A percentile compares a stretch with the other conserved stretches of the same genome.
Conservation (phyloP, 257 asterid genomes). For the Hygrophila difformis region DNA sequence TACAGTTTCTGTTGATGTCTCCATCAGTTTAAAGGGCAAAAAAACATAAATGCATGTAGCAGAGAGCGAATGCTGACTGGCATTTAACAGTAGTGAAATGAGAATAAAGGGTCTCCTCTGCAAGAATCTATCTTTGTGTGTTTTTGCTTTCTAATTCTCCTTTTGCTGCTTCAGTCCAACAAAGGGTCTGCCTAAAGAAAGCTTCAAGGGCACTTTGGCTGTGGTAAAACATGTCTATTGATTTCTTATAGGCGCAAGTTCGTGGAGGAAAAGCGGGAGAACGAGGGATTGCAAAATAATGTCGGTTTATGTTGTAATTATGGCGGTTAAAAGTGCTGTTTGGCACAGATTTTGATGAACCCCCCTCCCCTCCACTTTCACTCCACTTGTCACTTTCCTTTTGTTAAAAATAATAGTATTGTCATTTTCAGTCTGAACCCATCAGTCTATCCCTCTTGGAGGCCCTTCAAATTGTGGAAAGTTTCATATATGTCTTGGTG, state of each 20-base stretch:
- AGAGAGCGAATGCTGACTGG: constrained; percentile 17
- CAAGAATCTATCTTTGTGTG: constrained; percentile 32
- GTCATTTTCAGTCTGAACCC: constrained; percentile 9
- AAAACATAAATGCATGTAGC: constrained; percentile 16
- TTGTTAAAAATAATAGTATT: constrained; percentile 8
- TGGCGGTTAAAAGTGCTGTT: constrained; percentile 16
- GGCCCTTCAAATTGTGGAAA: constrained; percentile 8
- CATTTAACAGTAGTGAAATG: background rate
- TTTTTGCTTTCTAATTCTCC: constrained; percentile 28
- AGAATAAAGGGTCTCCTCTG: constrained; percentile 33
- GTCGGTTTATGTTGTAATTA: constrained; percentile 18
- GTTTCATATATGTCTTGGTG: background rate
- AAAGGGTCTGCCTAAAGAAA: constrained; percentile 19
- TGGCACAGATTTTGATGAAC: constrained; percentile 21
- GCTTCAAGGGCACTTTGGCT: constrained; percentile 20
- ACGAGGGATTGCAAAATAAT: constrained; percentile 1
- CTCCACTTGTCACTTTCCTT: constrained; percentile 15
- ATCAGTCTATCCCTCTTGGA: background rate
- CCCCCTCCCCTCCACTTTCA: no score
- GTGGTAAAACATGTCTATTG: background rate
- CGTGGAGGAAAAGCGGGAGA: no score
- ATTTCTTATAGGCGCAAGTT: no score
- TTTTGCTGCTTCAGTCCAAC: constrained; percentile 16
- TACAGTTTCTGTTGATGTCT: constrained; percentile 1
- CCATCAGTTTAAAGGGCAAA: background rate